These are phyloP conservation scores for Colletotrichum shisoi DNA, from an alignment of 2,329 filamentous ascomycete genomes.

Conservation along the genomic window DNA sequence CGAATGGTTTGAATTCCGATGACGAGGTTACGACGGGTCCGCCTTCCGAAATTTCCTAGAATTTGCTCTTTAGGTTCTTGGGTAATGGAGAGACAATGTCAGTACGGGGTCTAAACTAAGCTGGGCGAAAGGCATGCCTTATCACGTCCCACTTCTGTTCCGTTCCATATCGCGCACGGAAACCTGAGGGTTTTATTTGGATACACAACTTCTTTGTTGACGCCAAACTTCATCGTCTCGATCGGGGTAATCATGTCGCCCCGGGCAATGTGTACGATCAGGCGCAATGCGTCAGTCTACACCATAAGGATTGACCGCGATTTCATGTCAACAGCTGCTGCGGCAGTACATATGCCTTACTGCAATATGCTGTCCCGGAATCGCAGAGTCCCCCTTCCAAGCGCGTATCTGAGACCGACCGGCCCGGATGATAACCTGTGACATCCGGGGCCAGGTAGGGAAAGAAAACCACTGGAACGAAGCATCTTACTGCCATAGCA, in stretches of 20 bases:
- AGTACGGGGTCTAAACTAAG: not conserved
- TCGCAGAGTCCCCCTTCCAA: not conserved
- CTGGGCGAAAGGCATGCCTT: too few relatives aligned
- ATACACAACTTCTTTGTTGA: not conserved
- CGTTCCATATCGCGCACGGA: not conserved
- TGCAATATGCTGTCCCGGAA: too few relatives aligned
- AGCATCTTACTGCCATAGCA: not conserved
- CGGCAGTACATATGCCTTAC: not conserved
- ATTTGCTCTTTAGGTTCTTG: too few relatives aligned
- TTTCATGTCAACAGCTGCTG: too few relatives aligned
- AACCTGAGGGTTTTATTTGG: not conserved
- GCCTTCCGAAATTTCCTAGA: too few relatives aligned
- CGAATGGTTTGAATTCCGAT: not conserved
- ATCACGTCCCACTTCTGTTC: not conserved
- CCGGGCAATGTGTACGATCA: not conserved
- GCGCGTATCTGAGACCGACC: not conserved
- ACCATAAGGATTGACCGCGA: not conserved
- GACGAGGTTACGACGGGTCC: not conserved
- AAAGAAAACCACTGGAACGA: not conserved
- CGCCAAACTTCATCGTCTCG: not conserved
- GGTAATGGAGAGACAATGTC: not conserved
- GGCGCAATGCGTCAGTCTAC: not conserved
- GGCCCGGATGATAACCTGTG: not conserved
- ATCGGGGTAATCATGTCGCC: not conserved
- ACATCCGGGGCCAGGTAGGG: not conserved